A percentile compares a stretch with the other conserved stretches of the same genome.
These are phyloP conservation scores for Teunomyces gatunensis DNA, from an alignment of 805 yeast species.

Conservation along the genomic window DNA sequence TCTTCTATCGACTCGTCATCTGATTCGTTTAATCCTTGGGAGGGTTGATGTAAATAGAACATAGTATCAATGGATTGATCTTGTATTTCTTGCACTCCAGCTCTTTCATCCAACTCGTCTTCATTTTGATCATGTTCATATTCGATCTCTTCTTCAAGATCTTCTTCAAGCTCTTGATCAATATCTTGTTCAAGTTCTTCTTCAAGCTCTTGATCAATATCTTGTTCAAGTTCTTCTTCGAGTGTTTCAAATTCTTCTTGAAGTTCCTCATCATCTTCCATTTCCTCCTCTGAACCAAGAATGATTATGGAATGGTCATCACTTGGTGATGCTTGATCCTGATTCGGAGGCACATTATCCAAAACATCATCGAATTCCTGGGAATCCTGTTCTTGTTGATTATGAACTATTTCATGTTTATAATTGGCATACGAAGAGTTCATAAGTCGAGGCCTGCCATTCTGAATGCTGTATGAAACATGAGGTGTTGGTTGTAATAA, in stretches of 20 bases:
- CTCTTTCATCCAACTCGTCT: background rate
- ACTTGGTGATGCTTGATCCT: background rate
- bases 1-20: background rate
- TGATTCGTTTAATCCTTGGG: background rate
- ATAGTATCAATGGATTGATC: too few species aligned
- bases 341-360: background rate
- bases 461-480: background rate
- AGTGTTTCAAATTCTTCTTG: constrained; percentile 5
- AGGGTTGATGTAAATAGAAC: too few species aligned
- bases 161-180: background rate
- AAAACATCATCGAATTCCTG: background rate
- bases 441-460: constrained; percentile 7
- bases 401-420: background rate
- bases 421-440: background rate
- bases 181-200: background rate
- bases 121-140: background rate
- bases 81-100: background rate
- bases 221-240: constrained; percentile 1
- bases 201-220: background rate
- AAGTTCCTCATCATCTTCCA: constrained; percentile 2
- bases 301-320: background rate
- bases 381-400: background rate
- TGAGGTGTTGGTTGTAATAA: background rate
- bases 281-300: constrained; percentile 5
- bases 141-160: background rate